These are phyloP conservation scores for Penicillium argentinense DNA, from an alignment of 495 filamentous ascomycete genomes.

Conservation along the genomic window DNA sequence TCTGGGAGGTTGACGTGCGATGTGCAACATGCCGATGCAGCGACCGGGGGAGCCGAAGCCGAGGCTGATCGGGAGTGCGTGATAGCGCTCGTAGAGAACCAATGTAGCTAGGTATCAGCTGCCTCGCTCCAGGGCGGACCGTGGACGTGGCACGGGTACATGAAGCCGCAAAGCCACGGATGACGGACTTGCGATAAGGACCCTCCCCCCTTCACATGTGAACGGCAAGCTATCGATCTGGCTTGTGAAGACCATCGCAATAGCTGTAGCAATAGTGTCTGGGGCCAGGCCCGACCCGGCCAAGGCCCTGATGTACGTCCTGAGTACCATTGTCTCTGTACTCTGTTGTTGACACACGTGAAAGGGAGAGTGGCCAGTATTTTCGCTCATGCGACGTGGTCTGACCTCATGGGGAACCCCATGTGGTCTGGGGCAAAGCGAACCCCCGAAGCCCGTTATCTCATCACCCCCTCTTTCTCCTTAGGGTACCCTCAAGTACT, in stretches of 20 bases:
- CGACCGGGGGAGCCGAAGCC: conserved; percentile 3
- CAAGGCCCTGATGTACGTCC: background rate
- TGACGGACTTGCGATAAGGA: background rate
- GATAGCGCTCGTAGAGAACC: conserved; percentile 7
- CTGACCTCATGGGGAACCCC: background rate
- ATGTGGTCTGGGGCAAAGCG: conserved; percentile 1
- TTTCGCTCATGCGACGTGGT: background rate
- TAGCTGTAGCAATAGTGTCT: too few species aligned
- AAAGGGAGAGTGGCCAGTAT: conserved; percentile 14
- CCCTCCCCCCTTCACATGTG: conserved; percentile 1
- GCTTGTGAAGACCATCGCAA: too few species aligned
- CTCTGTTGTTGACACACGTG: too few species aligned
- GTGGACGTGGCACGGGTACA: background rate
- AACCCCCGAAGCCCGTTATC: background rate
- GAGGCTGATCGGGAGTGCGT: conserved; percentile 1
- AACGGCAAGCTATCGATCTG: conserved; percentile 1
- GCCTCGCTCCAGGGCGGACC: background rate
- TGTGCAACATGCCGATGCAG: too few species aligned
- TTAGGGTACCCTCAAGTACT: background rate
- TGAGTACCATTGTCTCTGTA: too few species aligned
- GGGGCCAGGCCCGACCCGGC: conserved; percentile 1
- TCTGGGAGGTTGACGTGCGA: too few species aligned
- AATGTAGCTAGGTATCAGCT: background rate
- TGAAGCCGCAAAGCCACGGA: background rate
- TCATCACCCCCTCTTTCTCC: background rate